These are phyloP conservation scores for Aegilops sharonensis DNA, from an alignment of 176 grass and related monocot genomes.

Conservation along the genomic window DNA sequence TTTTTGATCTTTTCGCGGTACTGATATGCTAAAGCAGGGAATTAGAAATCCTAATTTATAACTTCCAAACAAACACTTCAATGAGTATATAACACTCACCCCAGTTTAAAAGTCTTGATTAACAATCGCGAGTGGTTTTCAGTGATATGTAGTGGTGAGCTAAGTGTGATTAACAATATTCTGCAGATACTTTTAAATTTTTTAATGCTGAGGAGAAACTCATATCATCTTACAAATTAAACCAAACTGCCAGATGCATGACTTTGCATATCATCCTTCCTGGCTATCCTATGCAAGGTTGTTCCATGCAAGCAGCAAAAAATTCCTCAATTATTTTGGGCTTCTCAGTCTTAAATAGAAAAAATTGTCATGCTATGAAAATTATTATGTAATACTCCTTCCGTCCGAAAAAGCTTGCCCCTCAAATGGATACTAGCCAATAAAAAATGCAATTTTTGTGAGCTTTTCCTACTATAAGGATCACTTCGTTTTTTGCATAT, in stretches of 20 bases:
- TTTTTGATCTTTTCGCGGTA: background rate
- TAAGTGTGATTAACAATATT: background rate
- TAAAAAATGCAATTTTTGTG: background rate
- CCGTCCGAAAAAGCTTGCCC: too few species aligned
- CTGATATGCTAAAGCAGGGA: background rate
- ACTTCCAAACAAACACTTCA: background rate
- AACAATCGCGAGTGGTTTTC: background rate
- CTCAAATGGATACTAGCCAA: background rate
- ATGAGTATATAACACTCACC: background rate
- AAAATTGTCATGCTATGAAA: background rate
- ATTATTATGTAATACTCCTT: background rate
- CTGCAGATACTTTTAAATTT: background rate
- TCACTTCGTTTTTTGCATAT: background rate
- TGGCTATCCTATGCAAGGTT: background rate
- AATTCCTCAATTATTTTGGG: background rate
- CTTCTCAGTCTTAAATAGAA: background rate
- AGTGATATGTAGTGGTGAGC: background rate
- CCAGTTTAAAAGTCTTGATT: background rate
- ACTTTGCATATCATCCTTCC: background rate
- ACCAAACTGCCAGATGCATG: background rate
- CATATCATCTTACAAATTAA: slow-evolving; percentile 1
- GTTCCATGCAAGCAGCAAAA: background rate
- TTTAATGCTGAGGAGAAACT: background rate
- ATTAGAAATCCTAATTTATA: background rate
- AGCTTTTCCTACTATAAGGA: slow-evolving; percentile 9